Conservation (phyloP, 2,329 filamentous ascomycete genomes). For the Berkeleyomyces rouxiae region DNA sequence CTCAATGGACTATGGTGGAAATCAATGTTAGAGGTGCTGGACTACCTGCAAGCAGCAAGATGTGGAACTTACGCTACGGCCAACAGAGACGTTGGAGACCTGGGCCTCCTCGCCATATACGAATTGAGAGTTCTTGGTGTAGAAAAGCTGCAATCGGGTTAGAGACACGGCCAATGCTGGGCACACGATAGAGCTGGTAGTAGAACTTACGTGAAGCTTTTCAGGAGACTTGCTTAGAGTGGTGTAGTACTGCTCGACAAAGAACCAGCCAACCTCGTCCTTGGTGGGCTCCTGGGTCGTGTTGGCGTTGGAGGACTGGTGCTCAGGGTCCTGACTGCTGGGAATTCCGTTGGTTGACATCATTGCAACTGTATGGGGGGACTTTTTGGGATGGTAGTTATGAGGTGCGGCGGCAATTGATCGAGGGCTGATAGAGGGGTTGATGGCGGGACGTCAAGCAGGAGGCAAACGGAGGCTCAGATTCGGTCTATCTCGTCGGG, state of each 20-base stretch:
- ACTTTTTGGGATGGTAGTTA: not conserved
- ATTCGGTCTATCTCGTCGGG: not conserved
- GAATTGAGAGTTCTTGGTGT: slow-evolving; percentile 89
- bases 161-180: not conserved
- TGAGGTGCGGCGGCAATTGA: not conserved
- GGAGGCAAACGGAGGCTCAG: not conserved
- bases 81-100: slow-evolving; percentile 69
- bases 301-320: slow-evolving; percentile 17
- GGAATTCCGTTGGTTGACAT: slow-evolving; percentile 44
- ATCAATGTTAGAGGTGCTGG: slow-evolving; percentile 13
- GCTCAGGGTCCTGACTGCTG: slow-evolving; percentile 26
- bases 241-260: slow-evolving; percentile 98
- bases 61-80: slow-evolving; percentile 49
- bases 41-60: not conserved
- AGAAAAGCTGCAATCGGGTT: slow-evolving; percentile 51
- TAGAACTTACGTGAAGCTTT: slow-evolving; percentile 58
- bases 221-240: slow-evolving; percentile 88
- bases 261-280: slow-evolving; percentile 98
- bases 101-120: slow-evolving; percentile 86
- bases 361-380: slow-evolving; percentile 5
- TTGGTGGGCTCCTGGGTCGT: slow-evolving; percentile 41
- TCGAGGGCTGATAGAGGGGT: not conserved
- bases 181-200: not conserved
- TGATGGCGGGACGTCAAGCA: not conserved
- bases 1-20: slow-evolving; percentile 56